These are phyloP conservation scores for Haplosporangium sp. DNA, from an alignment of 371 early-diverging fungal species.

Conservation along the genomic window DNA sequence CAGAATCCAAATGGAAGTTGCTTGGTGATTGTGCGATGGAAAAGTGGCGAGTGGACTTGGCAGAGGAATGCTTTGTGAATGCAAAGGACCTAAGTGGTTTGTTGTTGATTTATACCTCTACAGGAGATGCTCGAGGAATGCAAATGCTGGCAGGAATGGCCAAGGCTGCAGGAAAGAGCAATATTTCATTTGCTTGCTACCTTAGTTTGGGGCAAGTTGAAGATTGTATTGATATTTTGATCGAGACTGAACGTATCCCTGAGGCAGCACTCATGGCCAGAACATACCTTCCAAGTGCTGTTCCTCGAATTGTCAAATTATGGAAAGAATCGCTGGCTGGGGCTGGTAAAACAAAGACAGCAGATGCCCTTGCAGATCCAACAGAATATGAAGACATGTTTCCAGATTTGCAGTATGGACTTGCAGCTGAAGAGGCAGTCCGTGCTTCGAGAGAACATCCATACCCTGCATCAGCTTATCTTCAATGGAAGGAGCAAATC, in stretches of 20 bases:
- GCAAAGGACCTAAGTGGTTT: conserved; percentile 92
- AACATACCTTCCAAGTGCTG: conserved; percentile 86
- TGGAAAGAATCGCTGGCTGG: conserved; percentile 84
- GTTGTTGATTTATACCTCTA: conserved; percentile 89
- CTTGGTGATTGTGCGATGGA: conserved; percentile 92
- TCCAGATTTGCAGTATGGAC: conserved; percentile 73
- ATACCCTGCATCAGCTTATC: conserved; percentile 61
- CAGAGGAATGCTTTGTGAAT: conserved; percentile 90
- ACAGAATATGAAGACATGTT: conserved; percentile 86
- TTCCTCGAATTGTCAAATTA: conserved; percentile 76
- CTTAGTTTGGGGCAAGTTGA: conserved; percentile 80
- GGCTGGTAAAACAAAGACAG: conserved; percentile 81
- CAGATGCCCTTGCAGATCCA: conserved; percentile 92
- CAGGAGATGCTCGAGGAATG: conserved; percentile 84
- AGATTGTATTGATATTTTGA: conserved; percentile 84
- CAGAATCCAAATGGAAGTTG: conserved; percentile 90
- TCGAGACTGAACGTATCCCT: conserved; percentile 88
- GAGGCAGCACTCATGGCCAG: conserved; percentile 97
- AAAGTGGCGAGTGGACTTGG: conserved; percentile 87
- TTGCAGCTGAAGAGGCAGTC: conserved; percentile 64
- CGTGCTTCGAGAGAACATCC: conserved; percentile 40
- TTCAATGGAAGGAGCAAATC: conserved; percentile 65
- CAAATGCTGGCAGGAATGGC: conserved; percentile 81
- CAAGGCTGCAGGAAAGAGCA: conserved; percentile 82
- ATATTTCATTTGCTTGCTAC: conserved; percentile 90